Percentiles rank a stretch among this genome's conserved stretches.
Conservation (phyloP, 805 yeast genomes). For the Kodamaea neixiangensis region DNA sequence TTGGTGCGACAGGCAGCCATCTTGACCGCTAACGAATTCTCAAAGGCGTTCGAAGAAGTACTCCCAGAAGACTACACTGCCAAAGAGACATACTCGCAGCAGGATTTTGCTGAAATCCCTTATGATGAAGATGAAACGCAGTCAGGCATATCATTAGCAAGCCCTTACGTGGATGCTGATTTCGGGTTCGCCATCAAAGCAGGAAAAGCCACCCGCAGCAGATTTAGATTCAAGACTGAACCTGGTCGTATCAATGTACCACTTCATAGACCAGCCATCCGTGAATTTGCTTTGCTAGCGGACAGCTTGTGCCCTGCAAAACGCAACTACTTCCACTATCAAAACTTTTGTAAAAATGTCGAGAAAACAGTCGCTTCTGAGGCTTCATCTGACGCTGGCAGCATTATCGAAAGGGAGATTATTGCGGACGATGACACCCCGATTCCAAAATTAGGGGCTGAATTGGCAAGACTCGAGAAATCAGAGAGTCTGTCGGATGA, state of each 20-base stretch:
- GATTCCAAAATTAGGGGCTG: background rate
- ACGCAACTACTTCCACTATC: conserved; percentile 34
- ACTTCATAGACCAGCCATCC: conserved; percentile 41
- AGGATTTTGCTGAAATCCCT: conserved; percentile 38
- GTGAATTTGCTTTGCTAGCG: conserved; percentile 31
- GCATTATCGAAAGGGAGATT: background rate
- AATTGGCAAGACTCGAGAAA: background rate
- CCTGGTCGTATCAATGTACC: conserved; percentile 44
- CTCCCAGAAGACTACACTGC: conserved; percentile 10
- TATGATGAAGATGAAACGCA: conserved; percentile 12
- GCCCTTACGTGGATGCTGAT: conserved; percentile 51
- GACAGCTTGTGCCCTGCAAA: conserved; percentile 30
- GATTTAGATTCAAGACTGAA: background rate
- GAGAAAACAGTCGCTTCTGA: conserved; percentile 11
- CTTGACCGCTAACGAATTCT: conserved; percentile 26
- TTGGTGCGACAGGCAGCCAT: conserved; percentile 43
- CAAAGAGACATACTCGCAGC: conserved; percentile 22
- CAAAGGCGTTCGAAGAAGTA: conserved; percentile 22
- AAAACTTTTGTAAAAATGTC: conserved; percentile 18
- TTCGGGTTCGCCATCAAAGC: conserved; percentile 49
- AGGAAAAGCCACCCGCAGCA: conserved; percentile 13
- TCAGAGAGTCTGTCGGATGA: conserved; percentile 26
- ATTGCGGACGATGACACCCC: conserved; percentile 9
- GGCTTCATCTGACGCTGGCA: background rate
- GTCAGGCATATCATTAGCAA: conserved; percentile 53